Evolutionary conservation across 331 rosid species (phyloP).

Genomic region (Acacia pycnantha): DNA sequence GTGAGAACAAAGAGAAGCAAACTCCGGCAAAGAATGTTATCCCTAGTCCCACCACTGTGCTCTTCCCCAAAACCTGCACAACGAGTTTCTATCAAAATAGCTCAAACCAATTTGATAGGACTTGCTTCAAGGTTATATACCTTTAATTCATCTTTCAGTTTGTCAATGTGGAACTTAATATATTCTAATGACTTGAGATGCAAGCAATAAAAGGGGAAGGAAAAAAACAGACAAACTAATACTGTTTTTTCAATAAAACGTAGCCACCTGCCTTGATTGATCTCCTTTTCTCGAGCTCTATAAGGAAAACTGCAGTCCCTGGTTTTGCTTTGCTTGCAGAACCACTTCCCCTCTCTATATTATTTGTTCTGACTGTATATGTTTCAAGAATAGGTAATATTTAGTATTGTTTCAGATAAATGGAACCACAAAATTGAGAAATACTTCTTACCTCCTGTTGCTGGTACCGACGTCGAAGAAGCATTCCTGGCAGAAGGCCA

Average conservation of each 20-base stretch:
- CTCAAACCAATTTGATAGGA: too few relatives aligned
- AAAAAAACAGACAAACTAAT: background rate
- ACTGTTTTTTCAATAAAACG: background rate
- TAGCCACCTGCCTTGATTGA: slow-evolving; percentile 47
- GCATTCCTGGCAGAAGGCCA: slow-evolving; percentile 29
- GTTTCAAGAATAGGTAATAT: background rate
- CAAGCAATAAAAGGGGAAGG: background rate
- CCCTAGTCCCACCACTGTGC: slow-evolving; percentile 53
- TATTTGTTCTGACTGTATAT: slow-evolving; percentile 21
- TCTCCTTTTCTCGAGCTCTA: slow-evolving; percentile 60
- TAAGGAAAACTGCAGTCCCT: slow-evolving; percentile 60
- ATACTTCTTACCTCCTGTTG: slow-evolving; percentile 32
- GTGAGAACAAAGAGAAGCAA: slow-evolving; percentile 89
- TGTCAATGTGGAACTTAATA: too few relatives aligned
- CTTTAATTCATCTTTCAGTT: too few relatives aligned
- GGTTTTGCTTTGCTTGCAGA: slow-evolving; percentile 35
- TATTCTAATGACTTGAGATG: background rate
- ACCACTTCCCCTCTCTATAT: slow-evolving; percentile 39
- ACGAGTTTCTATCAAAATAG: background rate
- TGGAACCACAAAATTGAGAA: background rate
- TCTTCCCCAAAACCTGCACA: slow-evolving; percentile 72
- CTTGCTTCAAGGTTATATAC: background rate
- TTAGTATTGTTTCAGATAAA: background rate
- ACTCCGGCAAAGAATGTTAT: slow-evolving; percentile 74
- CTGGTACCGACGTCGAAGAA: background rate